Percentiles rank a stretch among this genome's conserved stretches.
Conservation (phyloP, 345 rosid genomes). For the Euphorbia pulcherrima region DNA sequence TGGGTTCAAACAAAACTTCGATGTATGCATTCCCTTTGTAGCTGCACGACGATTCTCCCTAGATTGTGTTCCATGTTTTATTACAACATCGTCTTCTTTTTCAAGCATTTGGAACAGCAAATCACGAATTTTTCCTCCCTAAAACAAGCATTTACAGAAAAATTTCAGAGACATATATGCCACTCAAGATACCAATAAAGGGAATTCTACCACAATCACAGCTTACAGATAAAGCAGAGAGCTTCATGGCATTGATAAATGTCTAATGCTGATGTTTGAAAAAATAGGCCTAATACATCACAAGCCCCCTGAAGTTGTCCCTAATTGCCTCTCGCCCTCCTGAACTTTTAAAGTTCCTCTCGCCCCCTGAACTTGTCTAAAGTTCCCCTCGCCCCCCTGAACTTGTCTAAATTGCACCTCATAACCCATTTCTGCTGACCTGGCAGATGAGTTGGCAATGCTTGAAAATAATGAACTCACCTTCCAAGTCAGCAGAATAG, state of each 20-base stretch:
- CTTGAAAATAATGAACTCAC: too few species aligned
- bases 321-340: too few species aligned
- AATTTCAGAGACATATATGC: constrained; percentile 11
- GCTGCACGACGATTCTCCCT: constrained; percentile 96
- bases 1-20: constrained; percentile 93
- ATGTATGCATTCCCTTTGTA: constrained; percentile 83
- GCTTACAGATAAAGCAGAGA: not conserved
- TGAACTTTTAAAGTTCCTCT: too few species aligned
- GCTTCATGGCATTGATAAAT: not conserved
- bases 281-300: too few species aligned
- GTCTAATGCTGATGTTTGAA: not conserved
- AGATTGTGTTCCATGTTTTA: constrained; percentile 92
- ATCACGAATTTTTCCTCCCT: constrained; percentile 98
- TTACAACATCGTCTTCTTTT: constrained; percentile 64
- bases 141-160: constrained; percentile 8
- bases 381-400: too few species aligned
- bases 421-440: too few species aligned
- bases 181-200: not conserved
- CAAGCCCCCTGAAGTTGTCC: too few species aligned
- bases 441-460: too few species aligned
- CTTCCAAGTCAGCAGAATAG: too few species aligned
- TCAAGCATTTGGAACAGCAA: constrained; percentile 83
- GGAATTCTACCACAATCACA: not conserved
- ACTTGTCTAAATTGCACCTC: too few species aligned
- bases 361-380: too few species aligned